Evolutionary conservation across 768 basidiomycete genomes (phyloP), one percentile per base, ranked within the genome.

Genomic region (Mycena capillaripes): DNA sequence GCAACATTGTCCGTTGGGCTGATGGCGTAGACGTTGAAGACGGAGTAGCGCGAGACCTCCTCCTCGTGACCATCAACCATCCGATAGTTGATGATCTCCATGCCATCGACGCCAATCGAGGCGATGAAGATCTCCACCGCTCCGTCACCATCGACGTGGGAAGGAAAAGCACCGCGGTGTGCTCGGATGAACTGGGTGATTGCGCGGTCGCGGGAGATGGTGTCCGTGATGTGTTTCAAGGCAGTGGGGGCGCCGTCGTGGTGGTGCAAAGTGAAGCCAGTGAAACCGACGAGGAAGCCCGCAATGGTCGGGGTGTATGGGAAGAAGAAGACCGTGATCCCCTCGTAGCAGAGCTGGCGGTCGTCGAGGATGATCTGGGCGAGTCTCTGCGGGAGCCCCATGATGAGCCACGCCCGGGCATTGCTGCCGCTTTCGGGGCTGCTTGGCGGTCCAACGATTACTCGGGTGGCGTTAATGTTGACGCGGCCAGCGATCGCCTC

Each of bases 11-110:
- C 0, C 1, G 66, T 67, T n/a, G n/a, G n/a, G n/a, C n/a, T n/a
- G n/a, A n/a, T n/a, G n/a, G n/a, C n/a, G n/a, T n/a, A n/a, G n/a
- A 66, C 64, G 40, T 66, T 66, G 50, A 52, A 66, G 3, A 23
- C 64, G 11, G 17, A 40, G 55, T 42, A 66, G 14, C 36, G 38
- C 1, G 34, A 36, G 34, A 36, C 34, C 12, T 36, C 34, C 64
- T 48, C 21, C 17, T 1, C 6, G 34, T 36, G 34, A 36, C 34
- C 34, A 36, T 36, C 34, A 6, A 36, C 34, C 34, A 36, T 36
- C 34, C 12, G 6, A 12, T 36, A 12, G 34, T 36, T 36, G 64
- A 23, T 16, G 53, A 57, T n/a, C n/a, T n/a, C n/a, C n/a, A n/a
- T n/a, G n/a, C n/a, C n/a, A n/a, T n/a, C n/a, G n/a, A n/a, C n/a